These are phyloP conservation scores for Eimeria praecox DNA, from an alignment of 169 alveolate species.

Conservation along the genomic window DNA sequence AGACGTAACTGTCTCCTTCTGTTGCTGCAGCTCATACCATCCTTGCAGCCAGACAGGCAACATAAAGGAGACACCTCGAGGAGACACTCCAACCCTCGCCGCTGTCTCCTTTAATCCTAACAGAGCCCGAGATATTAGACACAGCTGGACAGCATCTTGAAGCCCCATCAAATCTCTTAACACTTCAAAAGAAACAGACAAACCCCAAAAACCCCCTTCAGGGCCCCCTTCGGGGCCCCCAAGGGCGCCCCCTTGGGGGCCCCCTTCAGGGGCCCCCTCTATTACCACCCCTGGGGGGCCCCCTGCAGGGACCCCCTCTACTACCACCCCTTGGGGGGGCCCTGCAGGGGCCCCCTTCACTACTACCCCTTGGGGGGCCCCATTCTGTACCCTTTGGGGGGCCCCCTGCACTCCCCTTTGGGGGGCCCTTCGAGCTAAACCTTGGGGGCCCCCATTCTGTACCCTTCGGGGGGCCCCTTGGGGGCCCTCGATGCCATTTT, in stretches of 20 bases:
- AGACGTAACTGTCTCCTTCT: neutral
- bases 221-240: slow-evolving; percentile 23
- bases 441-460: too few species aligned
- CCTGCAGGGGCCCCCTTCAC: neutral
- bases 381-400: too few species aligned
- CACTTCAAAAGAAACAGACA: neutral
- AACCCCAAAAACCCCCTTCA: neutral
- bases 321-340: neutral
- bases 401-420: too few species aligned
- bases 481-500: neutral
- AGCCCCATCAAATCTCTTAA: neutral
- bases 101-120: neutral
- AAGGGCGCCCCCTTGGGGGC: neutral
- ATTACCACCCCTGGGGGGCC: neutral
- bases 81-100: neutral
- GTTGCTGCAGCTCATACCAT: neutral
- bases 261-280: too few species aligned
- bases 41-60: slow-evolving; percentile 23
- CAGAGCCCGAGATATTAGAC: neutral
- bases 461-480: neutral
- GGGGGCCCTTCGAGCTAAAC: too few species aligned
- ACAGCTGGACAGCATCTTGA: neutral
- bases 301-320: neutral
- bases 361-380: too few species aligned
- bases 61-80: slow-evolving; percentile 16